Conservation (phyloP, 2,329 filamentous ascomycete genomes). For the Calonectria crousiana region DNA sequence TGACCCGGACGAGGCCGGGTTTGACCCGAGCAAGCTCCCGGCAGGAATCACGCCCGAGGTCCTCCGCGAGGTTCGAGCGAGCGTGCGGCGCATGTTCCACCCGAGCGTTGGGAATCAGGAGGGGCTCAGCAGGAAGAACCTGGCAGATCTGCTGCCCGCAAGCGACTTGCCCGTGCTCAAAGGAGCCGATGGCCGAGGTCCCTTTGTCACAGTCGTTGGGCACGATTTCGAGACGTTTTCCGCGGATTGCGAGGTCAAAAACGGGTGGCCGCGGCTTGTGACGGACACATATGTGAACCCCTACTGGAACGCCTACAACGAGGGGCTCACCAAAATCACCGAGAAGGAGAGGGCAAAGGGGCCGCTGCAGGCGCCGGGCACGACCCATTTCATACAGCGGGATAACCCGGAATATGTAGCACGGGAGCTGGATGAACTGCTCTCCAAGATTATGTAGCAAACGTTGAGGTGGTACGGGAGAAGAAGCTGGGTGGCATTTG, state of each 20-base stretch:
- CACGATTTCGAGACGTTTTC: slow-evolving; percentile 40
- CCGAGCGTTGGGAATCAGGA: slow-evolving; percentile 36
- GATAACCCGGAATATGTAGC: slow-evolving; percentile 63
- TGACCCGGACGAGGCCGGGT: slow-evolving; percentile 61
- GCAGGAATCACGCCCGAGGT: slow-evolving; percentile 18
- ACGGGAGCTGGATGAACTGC: slow-evolving; percentile 15
- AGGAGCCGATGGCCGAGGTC: neutral
- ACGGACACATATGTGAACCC: slow-evolving; percentile 66
- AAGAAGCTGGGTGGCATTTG: no score
- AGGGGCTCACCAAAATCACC: slow-evolving; percentile 60
- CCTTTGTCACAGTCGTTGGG: slow-evolving; percentile 39
- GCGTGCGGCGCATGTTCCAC: slow-evolving; percentile 33
- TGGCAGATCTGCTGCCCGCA: slow-evolving; percentile 32
- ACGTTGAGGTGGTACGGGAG: neutral
- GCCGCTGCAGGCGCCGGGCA: slow-evolving; percentile 27
- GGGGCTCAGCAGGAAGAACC: slow-evolving; percentile 35
- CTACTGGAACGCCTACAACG: slow-evolving; percentile 66
- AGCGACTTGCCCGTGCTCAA: slow-evolving; percentile 29
- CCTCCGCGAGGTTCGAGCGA: slow-evolving; percentile 25
- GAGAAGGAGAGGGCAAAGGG: slow-evolving; percentile 51
- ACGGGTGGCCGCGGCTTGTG: slow-evolving; percentile 39
- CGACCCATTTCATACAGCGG: slow-evolving; percentile 57
- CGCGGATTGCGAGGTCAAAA: neutral
- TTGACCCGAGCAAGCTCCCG: slow-evolving; percentile 50
- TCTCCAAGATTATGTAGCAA: slow-evolving; percentile 8